Evolutionary conservation across 352 stramenopile genomes (phyloP), one percentile per base, ranked within the genome.

Genomic region (Albugo candida): DNA sequence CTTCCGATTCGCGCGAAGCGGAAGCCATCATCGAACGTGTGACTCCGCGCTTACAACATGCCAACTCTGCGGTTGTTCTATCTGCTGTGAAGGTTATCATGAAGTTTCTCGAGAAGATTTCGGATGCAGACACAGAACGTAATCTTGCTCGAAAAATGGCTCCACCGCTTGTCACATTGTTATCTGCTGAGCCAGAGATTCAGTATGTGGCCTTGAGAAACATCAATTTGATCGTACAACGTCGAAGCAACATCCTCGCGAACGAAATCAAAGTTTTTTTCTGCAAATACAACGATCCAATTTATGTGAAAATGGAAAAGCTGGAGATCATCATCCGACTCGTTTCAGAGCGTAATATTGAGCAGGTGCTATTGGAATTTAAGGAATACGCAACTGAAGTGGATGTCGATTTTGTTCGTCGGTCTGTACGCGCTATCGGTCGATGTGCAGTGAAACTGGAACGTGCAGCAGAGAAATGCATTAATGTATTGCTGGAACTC

Each of bases 231-330:
- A 98, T 99, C 62, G 95, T 99, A 21, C 95, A 98, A 60, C 98
- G 98, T 65, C 74, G 89, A 10, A 92, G 93, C 11, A 71, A 67
- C 17, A 98, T 98, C 52, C 64, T 99, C 13, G 81, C 96, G 49
- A 96, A 96, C 54, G 81, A 93, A 64, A 94, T 93, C 51, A 94
- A 94, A 62, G 81, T 92, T 10, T 86, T 99, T 67, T 99, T 99
- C 58, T 99, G 94, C 83, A 99, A 98, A 71, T 99, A 99, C 79
- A 99, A 99, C 70, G 95, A 99, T 69, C 95, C 95, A 45, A 87
- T 89, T 53, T 89, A 89, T 60, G 76, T 89, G 51, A 89, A 89
- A 70, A 98, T 99, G 93, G 94, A 99, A 63, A 99, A 99, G 64
- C 74, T 99, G 12, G 94, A 99, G 64, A 98, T 99, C 55, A 98